Base-by-base conservation (phyloP, 495 filamentous ascomycete genomes). In the Xylaria grammica region DNA sequence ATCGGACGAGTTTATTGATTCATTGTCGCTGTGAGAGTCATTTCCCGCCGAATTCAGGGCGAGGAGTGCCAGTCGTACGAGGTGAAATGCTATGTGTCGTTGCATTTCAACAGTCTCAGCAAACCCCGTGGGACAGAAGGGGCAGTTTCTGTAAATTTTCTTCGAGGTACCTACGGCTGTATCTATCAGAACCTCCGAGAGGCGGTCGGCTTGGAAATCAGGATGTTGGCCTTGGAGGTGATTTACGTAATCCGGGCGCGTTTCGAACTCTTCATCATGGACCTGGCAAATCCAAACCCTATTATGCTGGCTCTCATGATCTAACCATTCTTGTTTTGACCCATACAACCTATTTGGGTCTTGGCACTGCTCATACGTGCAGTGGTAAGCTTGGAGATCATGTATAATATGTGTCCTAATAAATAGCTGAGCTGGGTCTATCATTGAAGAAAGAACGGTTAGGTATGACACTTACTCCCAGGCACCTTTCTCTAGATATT, bases 61-160 rank as follows among this genome's bases (percentile, higher is more conserved):
- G 2, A 46, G 15, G 1, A 46, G 42, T 19, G 42, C 42, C 42
- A 46, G n/a, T 19, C 42, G 42, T 22, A 19, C 42, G 17, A 46
- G 15, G 19, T 46, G 42, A 46, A 46, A 46, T 46, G 15, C 42
- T 22, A 46, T 19, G 42, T 46, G 42, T 46, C 15, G 15, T 22
- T 46, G 42, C 42, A 46, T 46, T 46, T 46, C 42, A 20, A 20
- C 8, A 19, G 20, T 3, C 17, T 19, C 15, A 46, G 5, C 67
- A 72, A 52, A n/a, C 17, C 59, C 40, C 7, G 26, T 26, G 40
- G 48, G 19, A 40, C 27, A 46, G 19, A 46, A 46, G n/a, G 42
- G 42, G n/a, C 42, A 46, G 19, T 20, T 8, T 46, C 42, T 9
- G 15, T 46, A n/a, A n/a, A 46, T 19, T 22, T 46, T 9, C 42